Evolutionary conservation across 345 rosid species (phyloP), one percentile per base, ranked within the genome.

Genomic region (Luvunga scandens): DNA sequence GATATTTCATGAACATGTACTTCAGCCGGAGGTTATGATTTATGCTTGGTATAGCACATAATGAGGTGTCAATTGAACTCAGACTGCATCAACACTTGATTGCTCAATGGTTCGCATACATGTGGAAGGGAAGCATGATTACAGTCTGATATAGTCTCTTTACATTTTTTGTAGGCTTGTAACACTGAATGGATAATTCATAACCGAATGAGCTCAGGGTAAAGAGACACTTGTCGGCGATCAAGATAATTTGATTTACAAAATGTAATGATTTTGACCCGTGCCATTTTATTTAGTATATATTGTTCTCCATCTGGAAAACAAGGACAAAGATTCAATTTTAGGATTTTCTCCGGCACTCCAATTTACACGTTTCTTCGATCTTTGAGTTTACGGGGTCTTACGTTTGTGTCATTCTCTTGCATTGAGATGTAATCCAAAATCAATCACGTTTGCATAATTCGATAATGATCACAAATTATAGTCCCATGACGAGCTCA

Each of bases 1-100:
- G 97, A 91, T 94, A 97, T 75, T 87, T 94, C 79, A 89, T 97
- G 99, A 94, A 91, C 83, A 76, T 91, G 80, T 91, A 94, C 86
- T 94, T 97, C 77, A 91, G 98, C 82, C 94, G 89, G 71, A 82
- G 91, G 85, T 83, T 87, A 81, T 92, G 86, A 91, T 81, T 72
- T 57, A 63, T 61, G 75, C 69, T 30, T 75, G 9, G 21, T 69
- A 76, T 64, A 67, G 62, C 66, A 56, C 75, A 72, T 62, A 27
- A 31, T 24, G 64, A 62, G 78, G 61, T 59, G 73, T 31, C 59
- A 21, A 66, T 75, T 72, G 72, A 80, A 61, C 81, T 38, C 36
- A 77, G 81, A 45, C 36, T 21, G 56, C 79, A 61, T 81, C 78
- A 34, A 64, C 50, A 13, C 62, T 69, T 39, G 71, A 57, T 68